A percentile compares a stretch with the other conserved stretches of the same genome.
Evolutionary conservation across 768 basidiomycete species (phyloP).

Genomic region (Psilocybe sp.): DNA sequence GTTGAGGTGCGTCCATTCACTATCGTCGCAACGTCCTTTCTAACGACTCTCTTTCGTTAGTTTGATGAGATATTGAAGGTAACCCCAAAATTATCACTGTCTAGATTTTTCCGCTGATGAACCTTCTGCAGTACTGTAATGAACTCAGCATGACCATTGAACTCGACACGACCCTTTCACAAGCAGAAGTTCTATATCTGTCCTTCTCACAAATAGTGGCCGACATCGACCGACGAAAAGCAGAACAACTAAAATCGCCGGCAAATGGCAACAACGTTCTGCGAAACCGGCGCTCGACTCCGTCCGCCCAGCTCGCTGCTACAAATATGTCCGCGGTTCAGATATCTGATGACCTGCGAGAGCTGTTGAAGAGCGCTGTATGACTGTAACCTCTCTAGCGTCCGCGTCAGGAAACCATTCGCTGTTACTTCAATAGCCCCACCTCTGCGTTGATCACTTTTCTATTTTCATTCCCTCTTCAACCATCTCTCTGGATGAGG

Average conservation of each 20-base stretch:
- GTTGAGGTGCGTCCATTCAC: conserved; percentile 61
- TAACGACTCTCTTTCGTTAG: conserved; percentile 29
- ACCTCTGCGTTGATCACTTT: too few species aligned
- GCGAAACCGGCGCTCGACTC: conserved; percentile 12
- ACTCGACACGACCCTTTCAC: conserved; percentile 90
- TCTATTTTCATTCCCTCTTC: too few species aligned
- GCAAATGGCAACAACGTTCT: conserved; percentile 23
- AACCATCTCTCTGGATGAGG: too few species aligned
- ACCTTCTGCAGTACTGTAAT: conserved; percentile 72
- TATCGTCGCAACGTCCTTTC: background rate
- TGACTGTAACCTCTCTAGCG: too few species aligned
- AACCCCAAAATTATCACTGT: background rate
- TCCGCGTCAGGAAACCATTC: too few species aligned
- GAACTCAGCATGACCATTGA: conserved; percentile 97
- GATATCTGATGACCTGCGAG: conserved; percentile 62
- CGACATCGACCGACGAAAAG: conserved; percentile 80
- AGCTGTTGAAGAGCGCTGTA: conserved; percentile 46
- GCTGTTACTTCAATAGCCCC: too few species aligned
- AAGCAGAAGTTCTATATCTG: conserved; percentile 95
- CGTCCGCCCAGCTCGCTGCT: conserved; percentile 18
- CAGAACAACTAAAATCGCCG: conserved; percentile 47
- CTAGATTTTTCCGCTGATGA: background rate
- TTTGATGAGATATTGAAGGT: conserved; percentile 83
- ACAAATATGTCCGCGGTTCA: conserved; percentile 39
- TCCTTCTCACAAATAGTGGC: conserved; percentile 87